Evolutionary conservation across 495 filamentous ascomycete species (phyloP).

Genomic region (Choiromyces venosus): DNA sequence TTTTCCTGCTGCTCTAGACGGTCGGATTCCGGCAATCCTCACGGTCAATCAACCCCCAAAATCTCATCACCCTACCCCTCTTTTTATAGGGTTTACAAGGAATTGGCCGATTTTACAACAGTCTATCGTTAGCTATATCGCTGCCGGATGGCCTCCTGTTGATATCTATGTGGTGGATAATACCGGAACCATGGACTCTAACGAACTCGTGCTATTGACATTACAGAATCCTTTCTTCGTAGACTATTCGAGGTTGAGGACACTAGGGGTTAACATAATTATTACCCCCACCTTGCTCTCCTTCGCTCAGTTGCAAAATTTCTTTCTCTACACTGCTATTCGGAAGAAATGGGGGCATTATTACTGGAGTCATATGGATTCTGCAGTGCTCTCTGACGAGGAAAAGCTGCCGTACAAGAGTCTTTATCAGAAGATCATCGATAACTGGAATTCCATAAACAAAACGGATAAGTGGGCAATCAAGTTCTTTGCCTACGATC

Average conservation of each 20-base stretch:
- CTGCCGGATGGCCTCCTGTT: slow-evolving; percentile 57
- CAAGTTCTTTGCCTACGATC: slow-evolving; percentile 56
- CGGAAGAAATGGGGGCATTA: slow-evolving; percentile 51
- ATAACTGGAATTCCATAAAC: slow-evolving; percentile 43
- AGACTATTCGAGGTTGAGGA: slow-evolving; percentile 51
- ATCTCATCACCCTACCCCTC: slow-evolving; percentile 45
- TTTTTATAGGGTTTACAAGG: slow-evolving; percentile 59
- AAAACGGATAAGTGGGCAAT: slow-evolving; percentile 46
- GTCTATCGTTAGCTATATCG: slow-evolving; percentile 55
- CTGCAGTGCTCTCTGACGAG: slow-evolving; percentile 54
- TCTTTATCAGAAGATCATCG: slow-evolving; percentile 50
- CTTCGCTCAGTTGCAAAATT: slow-evolving; percentile 62
- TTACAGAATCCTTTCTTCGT: slow-evolving; percentile 60
- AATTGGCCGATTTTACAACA: slow-evolving; percentile 57
- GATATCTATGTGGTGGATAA: slow-evolving; percentile 62
- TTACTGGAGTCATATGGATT: slow-evolving; percentile 60
- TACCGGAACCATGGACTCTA: slow-evolving; percentile 56
- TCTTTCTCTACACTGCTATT: slow-evolving; percentile 51
- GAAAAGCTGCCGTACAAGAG: slow-evolving; percentile 48
- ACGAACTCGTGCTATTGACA: slow-evolving; percentile 50
- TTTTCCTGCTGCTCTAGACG: slow-evolving; percentile 11
- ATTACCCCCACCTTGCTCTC: slow-evolving; percentile 55
- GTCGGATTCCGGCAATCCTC: slow-evolving; percentile 10
- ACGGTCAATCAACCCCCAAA: slow-evolving; percentile 8
- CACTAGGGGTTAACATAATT: slow-evolving; percentile 55